Evolutionary conservation across 495 filamentous ascomycete species (phyloP), one percentile per base, ranked within the genome.

Genomic region (Lasiosphaeriaceae sp.): DNA sequence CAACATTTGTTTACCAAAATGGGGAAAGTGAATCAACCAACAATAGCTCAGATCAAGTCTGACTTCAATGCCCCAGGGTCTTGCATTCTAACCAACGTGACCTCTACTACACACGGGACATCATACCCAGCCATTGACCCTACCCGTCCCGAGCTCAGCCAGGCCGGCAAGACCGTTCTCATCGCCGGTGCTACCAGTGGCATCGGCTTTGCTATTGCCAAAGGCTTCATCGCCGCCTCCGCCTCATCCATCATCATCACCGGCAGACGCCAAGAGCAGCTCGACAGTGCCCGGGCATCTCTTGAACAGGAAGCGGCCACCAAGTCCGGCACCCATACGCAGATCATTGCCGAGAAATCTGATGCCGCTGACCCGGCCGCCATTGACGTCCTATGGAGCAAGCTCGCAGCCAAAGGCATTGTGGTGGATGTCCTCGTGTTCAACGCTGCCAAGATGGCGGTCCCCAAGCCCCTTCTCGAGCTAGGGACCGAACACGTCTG

Each of bases 181-280:
- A 65, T 83, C 29, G 81, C 80, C 7, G 79, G 77, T 11, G 73
- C 59, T 43, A 51, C 56, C 6, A 56, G 47, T 37, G 66, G 66
- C 22, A 74, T 75, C 41, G 73, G 73, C 29, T 26, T 56, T 7
- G 60, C 59, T 2, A 74, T 67, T 45, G 66, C 63, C 31, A 59
- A 48, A 24, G 43, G 50, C 11, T 68, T 74, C 37, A 63, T 63
- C 17, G 23, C 41, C 4, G 71, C 68, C 14, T 54, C 59, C 12
- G 63, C 62, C 0, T 41, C 57, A 5, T 55, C 51, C 11, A 49
- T 72, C 19, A 61, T 64, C 43, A 50, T 72, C 22, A 58, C 59
- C 19, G 64, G 59, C 16, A 63, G 70, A n/a, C 56, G 43, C 1
- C 41, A 54, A 14, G 56, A 51, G 2, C 41, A 49, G 8, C 47